Conservation (phyloP, 176 grass and related monocot species). For the Triticum dicoccoides region DNA sequence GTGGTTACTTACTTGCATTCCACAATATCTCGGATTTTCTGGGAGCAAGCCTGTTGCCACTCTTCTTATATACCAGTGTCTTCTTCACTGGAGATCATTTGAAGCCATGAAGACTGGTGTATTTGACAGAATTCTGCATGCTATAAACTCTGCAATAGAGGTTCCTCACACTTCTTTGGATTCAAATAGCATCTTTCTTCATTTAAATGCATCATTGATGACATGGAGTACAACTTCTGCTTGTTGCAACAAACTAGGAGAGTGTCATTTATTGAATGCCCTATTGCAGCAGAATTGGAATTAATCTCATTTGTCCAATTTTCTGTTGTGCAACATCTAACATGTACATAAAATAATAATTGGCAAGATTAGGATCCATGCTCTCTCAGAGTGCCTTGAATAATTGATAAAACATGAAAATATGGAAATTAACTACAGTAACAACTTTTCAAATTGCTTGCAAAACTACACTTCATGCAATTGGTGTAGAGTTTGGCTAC, state of each 20-base stretch:
- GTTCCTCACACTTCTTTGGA: conserved; percentile 36
- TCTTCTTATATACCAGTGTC: conserved; percentile 71
- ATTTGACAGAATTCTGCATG: conserved; percentile 62
- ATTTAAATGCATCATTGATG: conserved; percentile 1
- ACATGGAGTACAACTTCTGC: neutral
- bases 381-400: conserved; percentile 5
- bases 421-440: neutral
- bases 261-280: neutral
- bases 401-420: conserved; percentile 9
- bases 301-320: neutral
- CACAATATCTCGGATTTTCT: conserved; percentile 68
- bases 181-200: neutral
- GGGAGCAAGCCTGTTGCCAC: conserved; percentile 58
- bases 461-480: conserved; percentile 3
- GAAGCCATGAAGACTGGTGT: conserved; percentile 65
- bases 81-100: conserved; percentile 79
- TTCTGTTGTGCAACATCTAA: conserved; percentile 4
- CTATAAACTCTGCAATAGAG: conserved; percentile 67
- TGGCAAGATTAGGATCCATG: neutral
- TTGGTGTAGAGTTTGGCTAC: conserved; percentile 5
- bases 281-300: neutral
- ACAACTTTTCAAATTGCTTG: conserved; percentile 26
- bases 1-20: conserved; percentile 58
- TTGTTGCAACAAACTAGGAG: conserved; percentile 23
- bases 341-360: conserved; percentile 3